Evolutionary conservation across 345 rosid species (phyloP).

Genomic region (Eucalyptus victrix): DNA sequence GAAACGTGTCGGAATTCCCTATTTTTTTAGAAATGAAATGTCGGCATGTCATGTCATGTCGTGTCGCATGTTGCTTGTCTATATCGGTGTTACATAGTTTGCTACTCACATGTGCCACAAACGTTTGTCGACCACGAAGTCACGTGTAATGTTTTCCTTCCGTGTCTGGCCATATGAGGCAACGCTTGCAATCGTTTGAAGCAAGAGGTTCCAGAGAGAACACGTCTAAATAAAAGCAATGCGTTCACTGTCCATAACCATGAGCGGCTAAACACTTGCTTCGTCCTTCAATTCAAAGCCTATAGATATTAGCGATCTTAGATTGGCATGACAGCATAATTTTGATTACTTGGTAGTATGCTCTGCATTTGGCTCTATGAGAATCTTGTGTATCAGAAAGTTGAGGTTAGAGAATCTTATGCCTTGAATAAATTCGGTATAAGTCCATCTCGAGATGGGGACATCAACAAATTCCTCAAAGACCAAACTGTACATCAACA

Average conservation of each 20-base stretch:
- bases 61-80: fast-evolving
- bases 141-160: neutral
- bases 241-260: neutral
- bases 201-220: neutral
- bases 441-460: neutral
- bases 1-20: no score
- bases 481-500: neutral
- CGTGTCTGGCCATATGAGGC: neutral
- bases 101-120: neutral
- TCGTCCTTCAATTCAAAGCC: neutral
- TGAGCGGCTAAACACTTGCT: neutral
- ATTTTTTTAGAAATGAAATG: no score
- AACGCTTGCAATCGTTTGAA: neutral
- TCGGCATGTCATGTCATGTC: fast-evolving
- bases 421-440: neutral
- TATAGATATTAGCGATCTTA: neutral
- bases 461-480: neutral
- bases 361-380: neutral
- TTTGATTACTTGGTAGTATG: neutral
- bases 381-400: neutral
- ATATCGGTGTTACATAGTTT: no score
- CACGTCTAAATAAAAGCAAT: neutral
- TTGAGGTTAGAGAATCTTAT: neutral
- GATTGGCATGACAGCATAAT: neutral
- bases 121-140: neutral